These are phyloP conservation scores for Aquanectria penicillioides DNA, from an alignment of 2,329 filamentous ascomycete genomes.

Conservation along the genomic window DNA sequence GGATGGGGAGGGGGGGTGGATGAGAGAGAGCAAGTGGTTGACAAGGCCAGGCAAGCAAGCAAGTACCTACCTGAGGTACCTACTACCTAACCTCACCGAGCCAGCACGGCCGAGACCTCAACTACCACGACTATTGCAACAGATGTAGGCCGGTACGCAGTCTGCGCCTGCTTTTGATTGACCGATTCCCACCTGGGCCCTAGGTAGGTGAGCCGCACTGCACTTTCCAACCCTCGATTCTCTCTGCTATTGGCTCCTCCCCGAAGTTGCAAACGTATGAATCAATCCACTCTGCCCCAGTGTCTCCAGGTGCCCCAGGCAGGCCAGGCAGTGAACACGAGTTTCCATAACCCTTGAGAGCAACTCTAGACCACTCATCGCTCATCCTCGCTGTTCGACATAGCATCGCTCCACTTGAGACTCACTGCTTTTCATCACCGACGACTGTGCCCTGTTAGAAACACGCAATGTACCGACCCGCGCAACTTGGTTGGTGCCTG, in stretches of 20 bases:
- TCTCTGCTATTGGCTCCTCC: constrained; percentile 1
- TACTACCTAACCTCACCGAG: neutral
- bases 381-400: constrained; percentile 6
- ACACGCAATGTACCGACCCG: constrained; percentile 9
- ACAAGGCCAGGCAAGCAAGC: too few species aligned
- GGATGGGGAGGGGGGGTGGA: too few species aligned
- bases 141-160: too few species aligned
- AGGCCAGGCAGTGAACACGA: constrained; percentile 37
- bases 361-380: constrained; percentile 11
- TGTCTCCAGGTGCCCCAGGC: constrained; percentile 39
- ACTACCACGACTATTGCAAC: neutral
- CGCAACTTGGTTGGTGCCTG: constrained; percentile 21
- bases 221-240: constrained; percentile 1
- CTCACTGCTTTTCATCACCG: constrained; percentile 11
- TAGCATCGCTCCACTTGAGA: constrained; percentile 14
- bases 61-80: neutral
- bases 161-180: too few species aligned
- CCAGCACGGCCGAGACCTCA: neutral
- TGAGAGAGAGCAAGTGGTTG: too few species aligned
- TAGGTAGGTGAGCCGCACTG: constrained; percentile 1
- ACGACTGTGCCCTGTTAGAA: constrained; percentile 13
- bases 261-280: constrained; percentile 19
- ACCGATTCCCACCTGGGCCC: too few species aligned
- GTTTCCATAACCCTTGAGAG: constrained; percentile 7
- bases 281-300: constrained; percentile 29